Conservation (phyloP, 179 eudicot species). For the Beta lomatogona region DNA sequence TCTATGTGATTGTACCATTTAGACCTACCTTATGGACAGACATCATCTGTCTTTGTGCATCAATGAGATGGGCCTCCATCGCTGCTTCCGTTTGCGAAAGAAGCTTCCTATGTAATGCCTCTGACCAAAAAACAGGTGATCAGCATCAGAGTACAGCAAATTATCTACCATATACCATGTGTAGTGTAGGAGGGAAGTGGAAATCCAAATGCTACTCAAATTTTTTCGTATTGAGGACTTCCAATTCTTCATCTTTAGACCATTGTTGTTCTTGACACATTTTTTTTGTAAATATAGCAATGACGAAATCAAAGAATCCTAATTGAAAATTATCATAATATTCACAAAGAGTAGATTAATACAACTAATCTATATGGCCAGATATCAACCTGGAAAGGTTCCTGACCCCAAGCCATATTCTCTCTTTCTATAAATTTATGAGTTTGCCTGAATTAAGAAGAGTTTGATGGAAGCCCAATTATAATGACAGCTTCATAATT, state of each 20-base stretch:
- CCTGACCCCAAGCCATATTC: background rate
- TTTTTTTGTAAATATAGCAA: too few relatives aligned
- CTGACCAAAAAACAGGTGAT: constrained; percentile 36
- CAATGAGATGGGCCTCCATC: constrained; percentile 58
- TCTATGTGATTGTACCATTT: background rate
- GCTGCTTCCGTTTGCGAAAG: constrained; percentile 68
- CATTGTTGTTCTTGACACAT: too few relatives aligned
- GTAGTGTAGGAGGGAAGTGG: constrained; percentile 1
- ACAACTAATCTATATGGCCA: background rate
- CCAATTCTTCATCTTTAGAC: too few relatives aligned
- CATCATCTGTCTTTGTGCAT: constrained; percentile 54
- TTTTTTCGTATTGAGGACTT: background rate
- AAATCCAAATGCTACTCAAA: background rate
- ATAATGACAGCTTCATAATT: background rate
- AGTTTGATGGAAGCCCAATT: too few relatives aligned
- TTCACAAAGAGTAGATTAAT: too few relatives aligned
- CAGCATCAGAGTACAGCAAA: constrained; percentile 13
- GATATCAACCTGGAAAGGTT: background rate
- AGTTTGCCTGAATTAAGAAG: too few relatives aligned
- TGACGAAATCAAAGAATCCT: background rate
- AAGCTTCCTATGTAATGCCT: constrained; percentile 59
- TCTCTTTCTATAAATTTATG: too few relatives aligned
- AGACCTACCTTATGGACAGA: constrained; percentile 59
- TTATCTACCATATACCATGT: background rate
- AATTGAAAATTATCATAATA: background rate